phyloP scores from a whole-genome alignment of 2,329 filamentous ascomycete species.

The Monilinia fructigena region DNA sequence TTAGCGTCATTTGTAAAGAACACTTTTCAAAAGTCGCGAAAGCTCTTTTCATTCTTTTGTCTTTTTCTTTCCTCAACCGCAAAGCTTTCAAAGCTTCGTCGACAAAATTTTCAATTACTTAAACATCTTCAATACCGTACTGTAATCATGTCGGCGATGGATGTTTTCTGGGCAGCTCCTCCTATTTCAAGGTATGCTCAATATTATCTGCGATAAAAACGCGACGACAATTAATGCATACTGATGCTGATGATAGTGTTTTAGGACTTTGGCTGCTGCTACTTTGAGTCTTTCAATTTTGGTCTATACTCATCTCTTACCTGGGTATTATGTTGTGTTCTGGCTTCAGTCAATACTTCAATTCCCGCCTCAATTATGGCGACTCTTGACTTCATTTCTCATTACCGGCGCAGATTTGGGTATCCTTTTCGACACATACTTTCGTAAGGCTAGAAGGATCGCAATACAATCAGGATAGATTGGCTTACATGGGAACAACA shows the following conservation, averaged over 20 bases:
- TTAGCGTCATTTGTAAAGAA: constrained; percentile 21
- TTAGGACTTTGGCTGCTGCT: constrained; percentile 63
- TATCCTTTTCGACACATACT: constrained; percentile 68
- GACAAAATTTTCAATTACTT: constrained; percentile 20
- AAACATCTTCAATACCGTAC: constrained; percentile 15
- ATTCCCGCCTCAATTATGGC: constrained; percentile 46
- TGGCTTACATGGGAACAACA: constrained; percentile 38
- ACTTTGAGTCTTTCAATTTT: constrained; percentile 59
- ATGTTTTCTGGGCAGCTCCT: constrained; percentile 64
- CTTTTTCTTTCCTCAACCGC: neutral
- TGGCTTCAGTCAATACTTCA: constrained; percentile 50
- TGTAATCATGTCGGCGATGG: constrained; percentile 47
- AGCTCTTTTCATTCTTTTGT: neutral
- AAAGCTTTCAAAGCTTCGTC: constrained; percentile 29
- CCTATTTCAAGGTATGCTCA: constrained; percentile 63
- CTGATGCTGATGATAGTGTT: constrained; percentile 47
- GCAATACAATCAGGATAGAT: constrained; percentile 23
- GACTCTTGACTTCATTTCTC: constrained; percentile 41
- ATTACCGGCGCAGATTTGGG: constrained; percentile 40
- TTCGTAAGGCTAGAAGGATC: constrained; percentile 48
- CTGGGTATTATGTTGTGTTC: constrained; percentile 51
- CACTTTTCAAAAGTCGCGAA: constrained; percentile 18
- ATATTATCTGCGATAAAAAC: constrained; percentile 21
- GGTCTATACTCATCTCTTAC: constrained; percentile 55
- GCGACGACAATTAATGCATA: constrained; percentile 39